Conservation (phyloP, 73 alveolate species). For the Durusdinium trenchii region DNA sequence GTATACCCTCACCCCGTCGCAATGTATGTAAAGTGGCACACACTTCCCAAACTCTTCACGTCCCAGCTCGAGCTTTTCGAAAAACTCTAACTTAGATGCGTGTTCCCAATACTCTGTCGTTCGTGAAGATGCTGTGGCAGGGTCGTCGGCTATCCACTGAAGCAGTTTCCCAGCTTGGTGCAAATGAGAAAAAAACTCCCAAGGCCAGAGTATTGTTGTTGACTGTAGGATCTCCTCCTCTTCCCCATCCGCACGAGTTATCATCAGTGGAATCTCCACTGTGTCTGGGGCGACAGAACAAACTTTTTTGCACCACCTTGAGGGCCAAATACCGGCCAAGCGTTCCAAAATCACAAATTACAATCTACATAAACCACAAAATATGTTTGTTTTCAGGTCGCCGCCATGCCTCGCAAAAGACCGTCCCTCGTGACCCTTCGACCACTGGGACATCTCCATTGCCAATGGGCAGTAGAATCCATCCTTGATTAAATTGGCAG, state of each 20-base stretch:
- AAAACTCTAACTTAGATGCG: not conserved
- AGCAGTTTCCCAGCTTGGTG: not conserved
- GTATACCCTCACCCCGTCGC: slow-evolving; percentile 1
- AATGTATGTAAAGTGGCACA: not conserved
- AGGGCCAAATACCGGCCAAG: too few relatives aligned
- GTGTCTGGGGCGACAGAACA: not conserved
- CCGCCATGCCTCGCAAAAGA: slow-evolving; percentile 12
- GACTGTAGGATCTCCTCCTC: not conserved
- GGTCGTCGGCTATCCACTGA: not conserved
- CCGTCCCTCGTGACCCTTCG: not conserved
- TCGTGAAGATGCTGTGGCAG: not conserved
- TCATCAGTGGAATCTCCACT: not conserved
- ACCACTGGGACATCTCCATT: not conserved
- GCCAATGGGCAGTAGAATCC: not conserved
- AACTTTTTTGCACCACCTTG: not conserved
- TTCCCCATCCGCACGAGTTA: not conserved
- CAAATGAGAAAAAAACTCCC: not conserved
- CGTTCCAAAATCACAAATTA: not conserved
- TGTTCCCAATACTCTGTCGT: not conserved
- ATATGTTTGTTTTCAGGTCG: not conserved
- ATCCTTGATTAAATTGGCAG: not conserved
- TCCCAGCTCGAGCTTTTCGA: not conserved
- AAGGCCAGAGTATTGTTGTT: not conserved
- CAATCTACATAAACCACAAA: not conserved
- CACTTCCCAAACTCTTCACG: not conserved